A percentile compares a stretch with the other conserved stretches of the same genome.
These are phyloP conservation scores for Raddia guianensis DNA, from an alignment of 176 grass and related monocot genomes.

Conservation along the genomic window DNA sequence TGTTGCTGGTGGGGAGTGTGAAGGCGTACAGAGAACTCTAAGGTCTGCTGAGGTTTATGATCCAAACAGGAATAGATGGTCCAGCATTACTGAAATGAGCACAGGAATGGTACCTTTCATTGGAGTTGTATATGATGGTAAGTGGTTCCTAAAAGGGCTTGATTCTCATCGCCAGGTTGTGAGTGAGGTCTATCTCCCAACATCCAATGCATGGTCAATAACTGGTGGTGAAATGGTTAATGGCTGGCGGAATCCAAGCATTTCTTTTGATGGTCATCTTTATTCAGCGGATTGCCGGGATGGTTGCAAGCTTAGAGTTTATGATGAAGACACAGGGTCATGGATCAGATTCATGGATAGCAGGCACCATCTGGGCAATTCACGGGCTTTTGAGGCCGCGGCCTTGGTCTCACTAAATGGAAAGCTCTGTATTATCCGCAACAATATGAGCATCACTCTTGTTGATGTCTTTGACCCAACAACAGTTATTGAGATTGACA, in stretches of 20 bases:
- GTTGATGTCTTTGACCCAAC: constrained; percentile 59
- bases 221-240: constrained; percentile 63
- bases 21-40: constrained; percentile 77
- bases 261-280: constrained; percentile 61
- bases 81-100: constrained; percentile 72
- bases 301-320: constrained; percentile 87
- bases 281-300: constrained; percentile 81
- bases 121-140: constrained; percentile 84
- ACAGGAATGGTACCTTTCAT: constrained; percentile 82
- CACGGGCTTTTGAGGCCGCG: constrained; percentile 65
- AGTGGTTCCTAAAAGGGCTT: constrained; percentile 92
- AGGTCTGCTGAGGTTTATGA: constrained; percentile 87
- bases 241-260: constrained; percentile 74
- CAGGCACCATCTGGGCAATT: constrained; percentile 68
- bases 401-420: constrained; percentile 73
- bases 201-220: constrained; percentile 62
- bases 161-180: constrained; percentile 69
- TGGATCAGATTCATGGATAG: constrained; percentile 80
- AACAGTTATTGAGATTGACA: constrained; percentile 52
- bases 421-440: constrained; percentile 77
- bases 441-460: constrained; percentile 90
- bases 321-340: constrained; percentile 58
- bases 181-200: constrained; percentile 73
- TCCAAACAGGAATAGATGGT: constrained; percentile 85
- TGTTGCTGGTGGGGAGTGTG: constrained; percentile 92